Evolutionary conservation across 192 early-diverging fungal species (phyloP).

Genomic region (Entomortierella parvispora): DNA sequence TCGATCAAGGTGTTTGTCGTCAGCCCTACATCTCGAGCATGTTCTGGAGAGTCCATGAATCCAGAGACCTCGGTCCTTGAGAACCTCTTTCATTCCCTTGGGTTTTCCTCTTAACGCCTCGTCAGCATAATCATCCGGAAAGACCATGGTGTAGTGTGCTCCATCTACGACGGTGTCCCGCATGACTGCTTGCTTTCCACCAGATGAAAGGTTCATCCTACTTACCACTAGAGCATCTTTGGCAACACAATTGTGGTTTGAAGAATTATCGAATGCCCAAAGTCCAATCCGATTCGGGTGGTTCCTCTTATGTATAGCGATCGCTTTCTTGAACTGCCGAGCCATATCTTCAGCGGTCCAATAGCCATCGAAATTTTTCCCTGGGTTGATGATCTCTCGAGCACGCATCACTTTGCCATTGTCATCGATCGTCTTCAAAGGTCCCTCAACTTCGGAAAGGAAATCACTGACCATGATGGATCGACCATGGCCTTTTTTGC

Average conservation of each 20-base stretch:
- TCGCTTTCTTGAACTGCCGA: too few relatives aligned
- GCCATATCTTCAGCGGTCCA: too few relatives aligned
- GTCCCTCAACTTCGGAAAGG: constrained; percentile 20
- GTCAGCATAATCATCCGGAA: constrained; percentile 20
- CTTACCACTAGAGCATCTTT: constrained; percentile 32
- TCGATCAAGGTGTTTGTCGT: constrained; percentile 6
- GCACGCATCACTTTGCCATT: neutral
- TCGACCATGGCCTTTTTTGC: constrained; percentile 11
- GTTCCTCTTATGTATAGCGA: constrained; percentile 18
- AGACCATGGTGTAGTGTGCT: constrained; percentile 24
- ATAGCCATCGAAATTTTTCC: too few relatives aligned
- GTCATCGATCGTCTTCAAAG: constrained; percentile 15
- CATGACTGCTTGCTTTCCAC: constrained; percentile 15
- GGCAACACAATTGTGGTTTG: constrained; percentile 27
- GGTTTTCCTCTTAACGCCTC: constrained; percentile 26
- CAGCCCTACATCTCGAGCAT: constrained; percentile 18
- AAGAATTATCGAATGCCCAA: constrained; percentile 45
- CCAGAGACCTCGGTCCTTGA: constrained; percentile 26
- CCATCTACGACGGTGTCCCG: constrained; percentile 17
- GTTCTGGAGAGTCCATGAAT: constrained; percentile 5
- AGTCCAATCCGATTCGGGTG: constrained; percentile 26
- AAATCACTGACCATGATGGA: constrained; percentile 40
- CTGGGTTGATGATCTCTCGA: too few relatives aligned
- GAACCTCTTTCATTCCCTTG: constrained; percentile 45
- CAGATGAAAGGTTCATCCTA: constrained; percentile 28